A percentile compares a stretch with the other conserved stretches of the same genome.
These are phyloP conservation scores for Cyclostephanos tholiformis DNA, from an alignment of 108 stramenopile genomes.

Conservation along the genomic window DNA sequence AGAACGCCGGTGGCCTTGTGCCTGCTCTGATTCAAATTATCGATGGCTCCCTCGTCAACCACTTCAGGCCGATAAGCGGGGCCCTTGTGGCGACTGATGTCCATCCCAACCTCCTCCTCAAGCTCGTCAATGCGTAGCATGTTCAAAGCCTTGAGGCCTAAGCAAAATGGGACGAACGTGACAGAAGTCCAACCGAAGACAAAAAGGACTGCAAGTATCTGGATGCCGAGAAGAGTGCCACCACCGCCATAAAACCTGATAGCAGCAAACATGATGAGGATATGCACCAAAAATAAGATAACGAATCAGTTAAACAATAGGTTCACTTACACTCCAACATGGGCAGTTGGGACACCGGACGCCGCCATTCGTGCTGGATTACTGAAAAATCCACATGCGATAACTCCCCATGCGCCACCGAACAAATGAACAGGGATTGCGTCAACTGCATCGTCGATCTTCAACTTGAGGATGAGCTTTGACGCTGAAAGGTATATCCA, in stretches of 20 bases:
- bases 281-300: conserved; percentile 51
- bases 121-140: conserved; percentile 88
- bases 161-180: conserved; percentile 82
- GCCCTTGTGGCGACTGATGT: conserved; percentile 84
- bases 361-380: conserved; percentile 25
- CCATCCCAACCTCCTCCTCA: conserved; percentile 84
- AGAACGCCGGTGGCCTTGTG: too few relatives aligned
- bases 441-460: conserved; percentile 74
- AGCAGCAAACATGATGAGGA: conserved; percentile 67
- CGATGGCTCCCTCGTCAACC: not conserved
- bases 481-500: conserved; percentile 52
- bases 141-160: conserved; percentile 61
- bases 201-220: conserved; percentile 70
- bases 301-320: conserved; percentile 49
- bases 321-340: conserved; percentile 30
- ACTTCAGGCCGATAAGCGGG: conserved; percentile 54
- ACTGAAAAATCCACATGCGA: conserved; percentile 54
- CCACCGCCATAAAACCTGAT: conserved; percentile 49
- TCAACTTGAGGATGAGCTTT: conserved; percentile 48
- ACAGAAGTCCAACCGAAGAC: conserved; percentile 79
- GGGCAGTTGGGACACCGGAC: conserved; percentile 18
- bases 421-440: conserved; percentile 75
- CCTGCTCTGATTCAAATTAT: not conserved
- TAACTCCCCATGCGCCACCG: conserved; percentile 88
- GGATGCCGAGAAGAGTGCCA: conserved; percentile 70